These are phyloP conservation scores for Sporothrix globosa DNA, from an alignment of 2,329 filamentous ascomycete species.

Conservation along the genomic window DNA sequence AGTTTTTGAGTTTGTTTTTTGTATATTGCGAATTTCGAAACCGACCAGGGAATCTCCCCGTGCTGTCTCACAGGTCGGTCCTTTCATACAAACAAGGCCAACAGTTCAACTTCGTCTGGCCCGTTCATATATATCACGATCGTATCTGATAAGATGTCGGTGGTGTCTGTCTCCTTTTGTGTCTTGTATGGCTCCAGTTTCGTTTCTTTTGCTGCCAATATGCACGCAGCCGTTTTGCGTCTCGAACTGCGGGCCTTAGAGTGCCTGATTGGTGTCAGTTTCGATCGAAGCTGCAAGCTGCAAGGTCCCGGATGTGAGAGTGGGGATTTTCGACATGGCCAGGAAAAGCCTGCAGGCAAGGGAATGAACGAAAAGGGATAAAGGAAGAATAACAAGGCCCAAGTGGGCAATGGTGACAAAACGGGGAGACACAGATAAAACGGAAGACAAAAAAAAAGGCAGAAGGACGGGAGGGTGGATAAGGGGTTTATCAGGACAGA, in stretches of 20 bases:
- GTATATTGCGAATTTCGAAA: not conserved
- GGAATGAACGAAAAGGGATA: not conserved
- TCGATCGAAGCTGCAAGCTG: conserved; percentile 32
- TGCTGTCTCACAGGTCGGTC: not conserved
- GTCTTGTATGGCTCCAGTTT: not conserved
- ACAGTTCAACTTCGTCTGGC: not conserved
- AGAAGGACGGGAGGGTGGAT: not conserved
- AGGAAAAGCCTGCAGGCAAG: not conserved
- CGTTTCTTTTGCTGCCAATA: conserved; percentile 13
- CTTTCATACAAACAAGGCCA: not conserved
- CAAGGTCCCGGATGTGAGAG: conserved; percentile 31
- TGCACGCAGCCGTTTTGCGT: conserved; percentile 19
- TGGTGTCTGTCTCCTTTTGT: not conserved
- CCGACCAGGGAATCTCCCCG: not conserved
- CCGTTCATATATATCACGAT: not conserved
- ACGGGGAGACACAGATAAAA: not conserved
- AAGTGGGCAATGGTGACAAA: conserved; percentile 8
- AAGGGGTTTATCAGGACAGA: not conserved
- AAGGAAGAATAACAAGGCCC: not conserved
- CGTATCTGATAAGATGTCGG: conserved; percentile 7
- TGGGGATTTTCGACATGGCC: conserved; percentile 19
- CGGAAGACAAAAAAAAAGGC: not conserved
- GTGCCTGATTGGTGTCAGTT: conserved; percentile 26
- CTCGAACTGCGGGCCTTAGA: conserved; percentile 16
- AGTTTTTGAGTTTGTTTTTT: too few relatives aligned